Percentiles rank a stretch among this genome's conserved stretches.
Evolutionary conservation across 2,329 filamentous ascomycete genomes (phyloP).

Genomic region (Colletotrichum godetiae): DNA sequence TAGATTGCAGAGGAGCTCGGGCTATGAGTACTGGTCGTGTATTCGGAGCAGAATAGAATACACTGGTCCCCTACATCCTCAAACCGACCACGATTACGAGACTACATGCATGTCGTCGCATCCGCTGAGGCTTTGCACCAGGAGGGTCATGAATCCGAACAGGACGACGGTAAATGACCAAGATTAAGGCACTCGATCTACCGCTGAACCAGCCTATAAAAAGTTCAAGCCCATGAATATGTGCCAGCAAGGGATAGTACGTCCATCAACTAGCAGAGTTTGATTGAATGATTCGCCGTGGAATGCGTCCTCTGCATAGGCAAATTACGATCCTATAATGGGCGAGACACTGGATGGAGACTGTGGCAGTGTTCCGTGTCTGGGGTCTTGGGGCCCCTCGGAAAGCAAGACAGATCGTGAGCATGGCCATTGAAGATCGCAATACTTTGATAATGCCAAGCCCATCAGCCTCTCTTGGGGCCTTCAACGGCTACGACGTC

Average conservation of each 20-base stretch:
- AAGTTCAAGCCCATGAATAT: neutral
- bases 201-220: too few species aligned
- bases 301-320: neutral
- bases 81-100: neutral
- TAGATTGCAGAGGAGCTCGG: neutral
- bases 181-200: too few species aligned
- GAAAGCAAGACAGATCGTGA: neutral
- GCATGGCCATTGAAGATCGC: neutral
- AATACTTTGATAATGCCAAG: neutral
- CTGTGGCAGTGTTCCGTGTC: neutral
- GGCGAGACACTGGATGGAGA: neutral
- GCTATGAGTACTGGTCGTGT: neutral
- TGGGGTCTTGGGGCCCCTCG: neutral
- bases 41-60: neutral
- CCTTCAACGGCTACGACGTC: neutral
- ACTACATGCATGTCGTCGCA: too few species aligned
- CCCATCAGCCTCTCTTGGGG: neutral
- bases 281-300: neutral
- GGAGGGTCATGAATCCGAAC: too few species aligned
- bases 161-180: too few species aligned
- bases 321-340: neutral
- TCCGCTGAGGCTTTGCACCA: too few species aligned
- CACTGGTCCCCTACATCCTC: neutral
- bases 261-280: neutral
- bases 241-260: neutral